Base-by-base conservation (phyloP, 768 basidiomycete species). In the Tylopilus sp. region DNA sequence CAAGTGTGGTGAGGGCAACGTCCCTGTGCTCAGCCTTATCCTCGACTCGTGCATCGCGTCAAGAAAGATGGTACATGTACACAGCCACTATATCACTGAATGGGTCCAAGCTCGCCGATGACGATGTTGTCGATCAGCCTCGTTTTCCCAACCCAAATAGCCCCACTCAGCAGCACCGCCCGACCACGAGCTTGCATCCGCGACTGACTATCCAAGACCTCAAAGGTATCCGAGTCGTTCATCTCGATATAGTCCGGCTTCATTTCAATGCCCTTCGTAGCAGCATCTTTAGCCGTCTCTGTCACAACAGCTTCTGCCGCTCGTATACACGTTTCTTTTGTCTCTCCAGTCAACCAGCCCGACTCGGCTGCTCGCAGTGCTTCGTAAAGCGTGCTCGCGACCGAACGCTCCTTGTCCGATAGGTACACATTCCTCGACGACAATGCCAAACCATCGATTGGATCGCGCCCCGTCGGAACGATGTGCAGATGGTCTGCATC, bases 121-220 rank as follows among this genome's bases (percentile, higher is more conserved):
- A 97, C 73, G 47, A 97, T 69, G 67, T 98, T 99, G 71, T 99
- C 96, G 38, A 99, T 98, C 60, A 99, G 68, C 58, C 95, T 79
- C 36, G 94, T 98, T 65, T 78, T 80, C 36, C 91, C 92, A 3
- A 95, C 81, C 80, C 87, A 89, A 56, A 95, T 63, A 26, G 92
- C 93, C 3, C 92, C 94, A 55, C 92, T 96, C 46, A 98, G 61
- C 21, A 97, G 81, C 28, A 87, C 82, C 56, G 64, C 19, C 55
- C 68, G 66, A 55, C 66, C 46, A 14, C 63, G 58, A 7, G 69
- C 66, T n/a, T 58, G 58, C 52, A 57, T 70, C 48, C 62, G 65
- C 19, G 54, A 48, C 36, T 54, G 61, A 16, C 69, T 54, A 44
- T 75, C 72, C 24, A 95, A 53, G 3, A 81, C 74, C 21, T 87